phyloP scores from a whole-genome alignment of 2,329 filamentous ascomycete genomes.

The Juglanconis oblonga region DNA sequence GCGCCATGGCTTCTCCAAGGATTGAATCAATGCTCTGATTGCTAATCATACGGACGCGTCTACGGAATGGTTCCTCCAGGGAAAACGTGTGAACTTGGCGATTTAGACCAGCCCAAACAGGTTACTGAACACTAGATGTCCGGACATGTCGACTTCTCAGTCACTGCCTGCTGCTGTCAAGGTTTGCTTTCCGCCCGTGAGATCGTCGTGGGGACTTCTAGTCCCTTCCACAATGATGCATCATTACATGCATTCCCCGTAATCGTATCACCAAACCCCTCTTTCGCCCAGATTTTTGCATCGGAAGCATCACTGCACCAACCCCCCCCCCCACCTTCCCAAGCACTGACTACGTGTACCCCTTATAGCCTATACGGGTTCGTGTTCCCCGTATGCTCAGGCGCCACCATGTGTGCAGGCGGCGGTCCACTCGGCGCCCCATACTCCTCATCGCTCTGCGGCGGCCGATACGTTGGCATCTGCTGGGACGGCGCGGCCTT shows the following conservation, averaged over 20 bases:
- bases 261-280: not conserved
- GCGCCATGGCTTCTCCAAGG: not conserved
- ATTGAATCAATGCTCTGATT: not conserved
- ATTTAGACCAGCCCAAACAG: not conserved
- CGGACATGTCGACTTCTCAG: too few species aligned
- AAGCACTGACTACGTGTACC: too few species aligned
- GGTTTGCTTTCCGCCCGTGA: too few species aligned
- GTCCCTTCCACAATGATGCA: not conserved
- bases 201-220: not conserved
- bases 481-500: conserved; percentile 55
- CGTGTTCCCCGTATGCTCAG: conserved; percentile 20
- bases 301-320: not conserved
- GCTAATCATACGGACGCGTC: conserved; percentile 5
- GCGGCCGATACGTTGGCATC: conserved; percentile 4
- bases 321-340: too few species aligned
- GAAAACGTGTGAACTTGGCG: conserved; percentile 4
- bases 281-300: conserved; percentile 11
- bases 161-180: too few species aligned
- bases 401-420: conserved; percentile 29
- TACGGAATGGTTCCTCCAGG: conserved; percentile 11
- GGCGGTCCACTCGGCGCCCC: conserved; percentile 50
- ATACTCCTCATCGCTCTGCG: conserved; percentile 29
- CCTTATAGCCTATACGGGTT: conserved; percentile 21
- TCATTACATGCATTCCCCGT: not conserved
- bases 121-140: too few species aligned